Evolutionary conservation across 2,329 filamentous ascomycete species (phyloP), one percentile per base, ranked within the genome.

Genomic region (Paracoccidioides brasiliensis): DNA sequence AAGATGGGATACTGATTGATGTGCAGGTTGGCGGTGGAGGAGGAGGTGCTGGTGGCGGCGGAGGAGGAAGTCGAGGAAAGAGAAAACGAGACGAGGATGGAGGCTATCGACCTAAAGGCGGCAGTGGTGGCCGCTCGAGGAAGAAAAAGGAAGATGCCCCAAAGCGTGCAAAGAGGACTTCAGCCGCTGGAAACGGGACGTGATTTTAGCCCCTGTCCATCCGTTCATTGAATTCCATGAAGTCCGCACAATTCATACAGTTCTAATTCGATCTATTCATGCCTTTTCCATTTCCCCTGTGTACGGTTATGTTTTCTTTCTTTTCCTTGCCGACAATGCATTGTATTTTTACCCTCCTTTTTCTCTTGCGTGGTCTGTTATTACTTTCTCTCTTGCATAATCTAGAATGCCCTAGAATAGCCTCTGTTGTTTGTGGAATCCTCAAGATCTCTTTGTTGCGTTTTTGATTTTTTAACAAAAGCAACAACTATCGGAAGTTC

Each of bases 51-150:
- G 35, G 56, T 43, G 52, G 44, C 38, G 54, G 46, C 4, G 33
- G 28, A 10, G 52, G 54, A 15, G 54, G 48, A 6, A 40, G 59
- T n/a, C 74, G 72, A 57, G 67, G 67, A 38, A 77, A 76, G 60
- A 70, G 74, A 60, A 76, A 76, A 63, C 69, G 74, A 40, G 74
- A 76, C 49, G 73, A 76, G 38, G 75, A 77, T 59, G 67, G 69
- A 28, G 70, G 71, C 15, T 76, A 75, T 62, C 64, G 74, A 51
- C 72, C 73, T 6, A 77, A 77, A 60, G 73, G 73, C 3, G 73
- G 72, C 14, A 71, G 67, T 57, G 70, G 66, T 44, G 63, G 67
- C 51, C 66, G 70, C 22, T 56, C 54, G 61, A 70, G 64, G 69
- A 72, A 65, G 68, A 76, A 56, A 66, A 74, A 62, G 61, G 62